These are phyloP conservation scores for Amanita subjunquillea DNA, from an alignment of 768 basidiomycete genomes.

Conservation along the genomic window DNA sequence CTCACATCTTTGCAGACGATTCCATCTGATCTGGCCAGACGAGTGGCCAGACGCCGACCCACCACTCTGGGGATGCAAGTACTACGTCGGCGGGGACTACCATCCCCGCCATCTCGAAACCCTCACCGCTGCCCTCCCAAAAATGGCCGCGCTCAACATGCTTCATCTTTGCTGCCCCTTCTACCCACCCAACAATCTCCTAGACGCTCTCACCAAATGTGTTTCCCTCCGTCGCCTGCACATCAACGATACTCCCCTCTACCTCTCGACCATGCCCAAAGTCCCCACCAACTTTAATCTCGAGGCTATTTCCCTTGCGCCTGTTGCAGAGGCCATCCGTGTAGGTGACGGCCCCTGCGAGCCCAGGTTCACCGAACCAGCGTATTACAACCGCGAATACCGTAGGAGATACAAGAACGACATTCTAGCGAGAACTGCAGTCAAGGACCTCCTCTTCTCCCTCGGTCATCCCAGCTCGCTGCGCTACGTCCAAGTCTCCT, in stretches of 20 bases:
- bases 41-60: constrained; percentile 31
- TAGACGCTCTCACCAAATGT: constrained; percentile 25
- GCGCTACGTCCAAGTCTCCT: constrained; percentile 27
- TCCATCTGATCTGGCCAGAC: constrained; percentile 32
- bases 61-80: constrained; percentile 28
- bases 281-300: constrained; percentile 21
- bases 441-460: constrained; percentile 20
- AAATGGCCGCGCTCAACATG: constrained; percentile 21
- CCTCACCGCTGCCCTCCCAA: constrained; percentile 25
- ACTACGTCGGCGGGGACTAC: constrained; percentile 22
- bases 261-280: constrained; percentile 21
- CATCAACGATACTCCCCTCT: constrained; percentile 29
- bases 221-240: constrained; percentile 23
- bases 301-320: constrained; percentile 23
- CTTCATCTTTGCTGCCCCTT: constrained; percentile 30
- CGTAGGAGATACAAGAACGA: constrained; percentile 26
- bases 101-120: constrained; percentile 25
- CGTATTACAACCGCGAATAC: constrained; percentile 29
- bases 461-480: constrained; percentile 20
- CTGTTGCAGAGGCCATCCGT: constrained; percentile 29
- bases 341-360: constrained; percentile 32
- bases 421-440: constrained; percentile 19
- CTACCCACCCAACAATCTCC: constrained; percentile 24
- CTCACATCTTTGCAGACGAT: constrained; percentile 16
- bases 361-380: constrained; percentile 20